Percentiles rank a stretch among this genome's conserved stretches.
Conservation (phyloP, 441 rosid genomes). For the Cnidoscolus chayamansa region DNA sequence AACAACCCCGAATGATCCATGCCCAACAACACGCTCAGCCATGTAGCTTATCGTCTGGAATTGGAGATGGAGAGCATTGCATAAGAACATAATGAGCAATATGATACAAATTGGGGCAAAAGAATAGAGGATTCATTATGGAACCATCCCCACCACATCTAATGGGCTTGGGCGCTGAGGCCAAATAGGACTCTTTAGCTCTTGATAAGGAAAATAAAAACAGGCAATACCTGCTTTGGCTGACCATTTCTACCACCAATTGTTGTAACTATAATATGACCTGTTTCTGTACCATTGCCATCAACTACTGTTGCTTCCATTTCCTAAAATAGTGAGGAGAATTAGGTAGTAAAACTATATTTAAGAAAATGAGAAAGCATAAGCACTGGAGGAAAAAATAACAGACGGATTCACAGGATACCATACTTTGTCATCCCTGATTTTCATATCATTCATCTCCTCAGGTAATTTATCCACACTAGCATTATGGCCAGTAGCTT, state of each 20-base stretch:
- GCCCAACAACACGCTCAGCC: conserved; percentile 98
- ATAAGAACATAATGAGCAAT: background rate
- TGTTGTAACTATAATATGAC: conserved; percentile 90
- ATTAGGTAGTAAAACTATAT: conserved; percentile 1
- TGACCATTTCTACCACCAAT: conserved; percentile 96
- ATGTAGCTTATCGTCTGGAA: conserved; percentile 91
- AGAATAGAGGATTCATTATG: background rate
- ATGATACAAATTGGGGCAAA: background rate
- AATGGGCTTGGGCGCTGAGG: background rate
- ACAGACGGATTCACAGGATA: background rate
- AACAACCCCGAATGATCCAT: conserved; percentile 96
- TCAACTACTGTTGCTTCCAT: conserved; percentile 86
- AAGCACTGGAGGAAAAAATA: conserved; percentile 3
- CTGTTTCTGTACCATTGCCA: conserved; percentile 86
- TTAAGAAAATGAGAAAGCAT: conserved; percentile 1
- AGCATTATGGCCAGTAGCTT: conserved; percentile 49
- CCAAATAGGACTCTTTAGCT: background rate
- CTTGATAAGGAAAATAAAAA: background rate
- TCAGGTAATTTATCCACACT: conserved; percentile 71
- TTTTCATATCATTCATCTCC: conserved; percentile 93
- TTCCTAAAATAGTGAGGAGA: conserved; percentile 46
- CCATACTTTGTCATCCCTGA: conserved; percentile 76
- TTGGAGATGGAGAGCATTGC: conserved; percentile 1
- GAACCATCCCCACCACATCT: background rate
- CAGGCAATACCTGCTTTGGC: conserved; percentile 67